A percentile compares a stretch with the other conserved stretches of the same genome.
Conservation (phyloP, 768 basidiomycete species). For the Leccinellum albellum region DNA sequence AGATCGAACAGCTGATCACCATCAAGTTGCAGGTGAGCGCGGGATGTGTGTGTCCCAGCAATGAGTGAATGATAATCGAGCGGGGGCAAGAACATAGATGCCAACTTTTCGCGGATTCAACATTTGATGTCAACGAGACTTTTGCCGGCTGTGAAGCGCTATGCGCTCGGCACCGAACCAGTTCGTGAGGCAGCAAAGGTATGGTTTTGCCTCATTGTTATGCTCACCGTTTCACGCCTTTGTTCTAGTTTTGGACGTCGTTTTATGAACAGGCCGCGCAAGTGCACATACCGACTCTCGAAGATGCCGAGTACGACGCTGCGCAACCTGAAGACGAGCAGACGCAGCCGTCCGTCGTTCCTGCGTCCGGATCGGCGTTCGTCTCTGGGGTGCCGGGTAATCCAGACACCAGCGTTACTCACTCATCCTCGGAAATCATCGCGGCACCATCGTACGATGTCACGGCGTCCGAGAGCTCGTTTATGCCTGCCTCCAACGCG, state of each 20-base stretch:
- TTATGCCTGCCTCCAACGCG: conserved; percentile 61
- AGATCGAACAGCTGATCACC: conserved; percentile 94
- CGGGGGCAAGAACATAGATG: conserved; percentile 72
- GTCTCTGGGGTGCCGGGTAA: conserved; percentile 3
- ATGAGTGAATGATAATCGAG: conserved; percentile 9
- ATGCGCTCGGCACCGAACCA: conserved; percentile 81
- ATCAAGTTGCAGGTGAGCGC: conserved; percentile 74
- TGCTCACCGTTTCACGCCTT: neutral
- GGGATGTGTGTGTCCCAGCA: neutral
- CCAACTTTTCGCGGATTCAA: conserved; percentile 89
- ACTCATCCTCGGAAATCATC: neutral
- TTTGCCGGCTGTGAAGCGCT: conserved; percentile 86
- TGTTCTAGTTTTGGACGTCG: conserved; percentile 83
- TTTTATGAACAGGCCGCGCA: conserved; percentile 96
- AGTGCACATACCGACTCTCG: conserved; percentile 73
- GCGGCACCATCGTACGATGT: conserved; percentile 30
- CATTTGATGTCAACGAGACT: conserved; percentile 75
- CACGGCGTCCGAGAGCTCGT: conserved; percentile 64
- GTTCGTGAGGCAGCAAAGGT: conserved; percentile 91
- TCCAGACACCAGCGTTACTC: conserved; percentile 1
- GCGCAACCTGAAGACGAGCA: conserved; percentile 42
- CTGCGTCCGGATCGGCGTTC: conserved; percentile 12
- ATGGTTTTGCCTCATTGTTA: neutral
- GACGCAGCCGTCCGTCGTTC: conserved; percentile 31
- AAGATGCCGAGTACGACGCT: conserved; percentile 64